phyloP scores from a whole-genome alignment of 139 green algal species.

The Auxenochlorella pyrenoidosa region DNA sequence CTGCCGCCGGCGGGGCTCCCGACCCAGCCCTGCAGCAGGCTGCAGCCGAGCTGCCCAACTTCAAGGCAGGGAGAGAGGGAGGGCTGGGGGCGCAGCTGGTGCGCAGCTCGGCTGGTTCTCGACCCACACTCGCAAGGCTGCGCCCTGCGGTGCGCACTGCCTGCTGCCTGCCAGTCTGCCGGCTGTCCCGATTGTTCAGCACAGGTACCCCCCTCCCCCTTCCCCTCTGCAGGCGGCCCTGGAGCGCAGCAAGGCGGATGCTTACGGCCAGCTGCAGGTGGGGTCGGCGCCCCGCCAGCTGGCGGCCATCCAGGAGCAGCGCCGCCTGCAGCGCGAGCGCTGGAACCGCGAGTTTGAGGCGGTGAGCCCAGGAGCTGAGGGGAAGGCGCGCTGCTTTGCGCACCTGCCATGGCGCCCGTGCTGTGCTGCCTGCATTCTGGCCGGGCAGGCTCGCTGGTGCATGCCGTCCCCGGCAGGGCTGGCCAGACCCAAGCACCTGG shows the following conservation, averaged over 20 bases:
- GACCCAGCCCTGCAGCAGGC: conserved; percentile 37
- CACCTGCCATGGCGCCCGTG: neutral
- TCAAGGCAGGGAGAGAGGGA: conserved; percentile 23
- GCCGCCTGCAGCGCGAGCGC: neutral
- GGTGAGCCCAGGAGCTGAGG: neutral
- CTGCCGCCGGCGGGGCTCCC: conserved; percentile 6
- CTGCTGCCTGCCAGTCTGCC: no score
- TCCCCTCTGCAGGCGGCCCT: conserved; percentile 38
- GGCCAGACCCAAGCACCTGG: neutral
- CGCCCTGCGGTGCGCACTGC: no score
- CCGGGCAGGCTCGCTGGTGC: neutral
- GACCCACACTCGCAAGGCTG: no score
- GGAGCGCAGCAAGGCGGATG: conserved; percentile 28
- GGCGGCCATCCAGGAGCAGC: neutral
- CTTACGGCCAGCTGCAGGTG: conserved; percentile 37
- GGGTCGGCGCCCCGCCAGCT: conserved; percentile 14
- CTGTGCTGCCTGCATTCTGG: neutral
- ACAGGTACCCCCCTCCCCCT: no score
- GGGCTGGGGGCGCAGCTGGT: no score
- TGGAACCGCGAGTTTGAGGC: neutral
- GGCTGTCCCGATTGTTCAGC: no score
- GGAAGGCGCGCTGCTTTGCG: neutral
- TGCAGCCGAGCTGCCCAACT: conserved; percentile 49
- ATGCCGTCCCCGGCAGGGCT: no score
- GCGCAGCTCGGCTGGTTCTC: no score